Evolutionary conservation across 2,329 filamentous ascomycete species (phyloP).

Genomic region (Aspergillus alliaceus): DNA sequence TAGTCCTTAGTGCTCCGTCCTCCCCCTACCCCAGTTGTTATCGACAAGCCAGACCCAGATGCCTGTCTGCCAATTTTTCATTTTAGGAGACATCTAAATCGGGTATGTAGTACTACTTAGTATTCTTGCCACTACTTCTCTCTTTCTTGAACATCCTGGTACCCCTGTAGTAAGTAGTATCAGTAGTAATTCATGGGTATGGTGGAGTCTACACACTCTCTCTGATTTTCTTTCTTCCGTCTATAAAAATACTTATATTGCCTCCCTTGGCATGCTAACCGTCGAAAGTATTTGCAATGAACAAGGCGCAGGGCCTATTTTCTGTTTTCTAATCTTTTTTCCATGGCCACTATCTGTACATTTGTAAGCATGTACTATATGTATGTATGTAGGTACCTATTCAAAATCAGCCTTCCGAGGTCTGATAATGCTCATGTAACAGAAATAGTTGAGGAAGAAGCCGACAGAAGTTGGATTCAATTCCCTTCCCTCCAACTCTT

Average conservation of each 20-base stretch:
- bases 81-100: not conserved
- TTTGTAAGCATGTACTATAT: not conserved
- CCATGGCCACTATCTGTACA: too few relatives aligned
- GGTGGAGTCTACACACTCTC: too few relatives aligned
- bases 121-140: not conserved
- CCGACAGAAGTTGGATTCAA: not conserved
- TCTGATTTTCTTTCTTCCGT: not conserved
- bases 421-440: not conserved
- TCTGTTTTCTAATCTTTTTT: too few relatives aligned
- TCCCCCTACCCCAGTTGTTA: not conserved
- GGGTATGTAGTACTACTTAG: not conserved
- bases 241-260: not conserved
- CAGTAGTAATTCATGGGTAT: not conserved
- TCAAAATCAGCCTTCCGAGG: too few relatives aligned
- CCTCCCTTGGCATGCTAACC: not conserved
- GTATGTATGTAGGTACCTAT: not conserved
- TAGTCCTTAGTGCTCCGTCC: slow-evolving; percentile 1
- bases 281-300: not conserved
- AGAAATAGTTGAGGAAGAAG: too few relatives aligned
- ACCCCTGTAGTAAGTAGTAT: too few relatives aligned
- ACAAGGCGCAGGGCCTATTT: too few relatives aligned
- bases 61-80: not conserved
- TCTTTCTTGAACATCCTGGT: not conserved
- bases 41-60: slow-evolving; percentile 2
- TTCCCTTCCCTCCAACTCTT: not conserved